Conservation (phyloP, 768 basidiomycete species). For the Naematelia aurantialba region DNA sequence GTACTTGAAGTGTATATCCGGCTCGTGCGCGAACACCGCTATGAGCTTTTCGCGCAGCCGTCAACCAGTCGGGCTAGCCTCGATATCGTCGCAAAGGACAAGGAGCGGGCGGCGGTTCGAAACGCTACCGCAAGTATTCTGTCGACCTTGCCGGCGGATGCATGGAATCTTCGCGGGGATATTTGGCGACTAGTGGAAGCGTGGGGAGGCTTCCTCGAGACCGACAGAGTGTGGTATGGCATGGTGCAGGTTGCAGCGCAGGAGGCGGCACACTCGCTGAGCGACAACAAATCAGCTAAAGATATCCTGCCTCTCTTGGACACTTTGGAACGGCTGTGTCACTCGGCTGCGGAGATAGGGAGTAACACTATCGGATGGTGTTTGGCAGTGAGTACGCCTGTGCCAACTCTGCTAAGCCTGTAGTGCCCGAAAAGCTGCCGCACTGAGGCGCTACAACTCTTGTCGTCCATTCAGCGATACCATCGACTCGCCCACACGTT, state of each 20-base stretch:
- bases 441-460: not conserved
- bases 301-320: constrained; percentile 5
- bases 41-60: constrained; percentile 32
- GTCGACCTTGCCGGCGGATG: not conserved
- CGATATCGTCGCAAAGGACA: constrained; percentile 31
- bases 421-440: not conserved
- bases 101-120: constrained; percentile 15
- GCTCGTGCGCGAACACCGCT: constrained; percentile 18
- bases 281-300: not conserved
- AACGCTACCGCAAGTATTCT: not conserved
- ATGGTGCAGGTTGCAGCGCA: not conserved
- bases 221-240: not conserved
- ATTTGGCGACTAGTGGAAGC: not conserved
- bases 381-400: constrained; percentile 22
- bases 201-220: not conserved
- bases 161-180: not conserved
- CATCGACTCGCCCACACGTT: not conserved
- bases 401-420: not conserved
- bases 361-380: constrained; percentile 20
- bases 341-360: constrained; percentile 14
- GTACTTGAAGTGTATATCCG: constrained; percentile 15
- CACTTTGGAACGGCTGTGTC: constrained; percentile 21
- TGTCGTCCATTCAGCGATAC: not conserved
- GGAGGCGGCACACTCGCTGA: not conserved
- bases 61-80: constrained; percentile 25